Evolutionary conservation across 768 basidiomycete species (phyloP), one percentile per base, ranked within the genome.

Genomic region (Cystofilobasidium ferigula): DNA sequence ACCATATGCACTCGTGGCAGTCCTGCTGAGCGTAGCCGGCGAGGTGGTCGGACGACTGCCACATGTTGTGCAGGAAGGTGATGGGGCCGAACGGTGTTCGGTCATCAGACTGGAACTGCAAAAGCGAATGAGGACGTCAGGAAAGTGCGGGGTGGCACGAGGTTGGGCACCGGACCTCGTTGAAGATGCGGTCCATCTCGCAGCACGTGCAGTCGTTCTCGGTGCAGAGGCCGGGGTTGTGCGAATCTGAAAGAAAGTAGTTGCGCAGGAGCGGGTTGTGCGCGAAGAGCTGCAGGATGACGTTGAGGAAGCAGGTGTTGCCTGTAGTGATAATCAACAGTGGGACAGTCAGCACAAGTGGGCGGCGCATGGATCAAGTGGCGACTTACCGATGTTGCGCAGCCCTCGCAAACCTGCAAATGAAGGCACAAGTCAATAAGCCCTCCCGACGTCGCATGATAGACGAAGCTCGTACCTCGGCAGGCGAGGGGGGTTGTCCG

Each of bases 21-120:
- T 97, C 93, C 72, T 94, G 94, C 74, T 98, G 94, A 0, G 89
- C 84, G 72, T 97, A 90, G 2, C 92, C 93, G 6, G 89, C 84
- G 32, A 97, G 79, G 68, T 94, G 90, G 0, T 85, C 77, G 0
- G 69, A 68, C 22, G 64, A 70, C 81, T 83, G 74, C 93, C 92
- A 97, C 38, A 86, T 88, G 32, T 87, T 85, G 18, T 85, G 80
- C 10, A 98, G 81, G 73, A 97, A 86, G 3, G 84, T 84, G 2
- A 85, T 83, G 0, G 94, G 93, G 0, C 88, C 91, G 70, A 84
- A 86, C 0, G 90, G 85, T 9, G 79, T 75, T 13, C 77, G 74
- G 69, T 83, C 83, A 13, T 77, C 78, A 9, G 75, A 78, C 69
- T 80, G 78, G 40, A 81, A 77, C 80, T 81, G 40, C 32, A 36